Evolutionary conservation across 2,329 filamentous ascomycete species (phyloP), one percentile per base, ranked within the genome.

Genomic region (Fusarium humuli): DNA sequence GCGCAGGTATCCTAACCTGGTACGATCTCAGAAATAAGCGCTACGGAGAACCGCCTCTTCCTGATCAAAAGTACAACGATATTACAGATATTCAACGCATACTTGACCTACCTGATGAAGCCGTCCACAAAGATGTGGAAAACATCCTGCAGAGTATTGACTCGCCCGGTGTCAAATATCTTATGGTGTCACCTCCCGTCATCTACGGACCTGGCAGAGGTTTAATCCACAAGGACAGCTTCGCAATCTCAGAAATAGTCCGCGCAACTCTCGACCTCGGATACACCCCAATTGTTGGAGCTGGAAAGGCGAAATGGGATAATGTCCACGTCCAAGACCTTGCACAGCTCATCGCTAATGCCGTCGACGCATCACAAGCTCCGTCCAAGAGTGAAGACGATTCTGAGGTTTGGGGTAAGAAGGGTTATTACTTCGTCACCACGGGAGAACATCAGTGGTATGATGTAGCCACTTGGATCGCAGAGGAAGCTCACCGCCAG

Each of bases 81-180:
- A 82, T 88, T 71, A 81, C 86, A 12, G 86, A 85, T 53, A 83
- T 92, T 40, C 79, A 82, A 14, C 84, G 86, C 46, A 81, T 91
- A 37, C 81, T 86, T 3, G 83, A 75, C 13, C 73, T 92, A 1
- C 89, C 89, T 0, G 86, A 89, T 73, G 74, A 79, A 1, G 89
- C 85, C 12, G 75, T 84, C 25, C 92, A 94, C 79, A 87, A 90
- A 16, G 83, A 90, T 73, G 87, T 93, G 6, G 92, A 95, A 78
- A 87, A 89, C 76, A 83, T 92, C 25, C 86, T 94, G n/a, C 80
- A 84, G 29, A 80, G 70, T 0, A 77, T 81, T 41, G 81, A 79
- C 37, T 76, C 77, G 5, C 74, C 78, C 11, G 64, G 66, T 2
- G 79, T 86, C 57, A 81, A 79, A 67, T 80, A 80, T 14, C 79